Conservation (phyloP, 352 stramenopile species). For the Pythium phragmitis region DNA sequence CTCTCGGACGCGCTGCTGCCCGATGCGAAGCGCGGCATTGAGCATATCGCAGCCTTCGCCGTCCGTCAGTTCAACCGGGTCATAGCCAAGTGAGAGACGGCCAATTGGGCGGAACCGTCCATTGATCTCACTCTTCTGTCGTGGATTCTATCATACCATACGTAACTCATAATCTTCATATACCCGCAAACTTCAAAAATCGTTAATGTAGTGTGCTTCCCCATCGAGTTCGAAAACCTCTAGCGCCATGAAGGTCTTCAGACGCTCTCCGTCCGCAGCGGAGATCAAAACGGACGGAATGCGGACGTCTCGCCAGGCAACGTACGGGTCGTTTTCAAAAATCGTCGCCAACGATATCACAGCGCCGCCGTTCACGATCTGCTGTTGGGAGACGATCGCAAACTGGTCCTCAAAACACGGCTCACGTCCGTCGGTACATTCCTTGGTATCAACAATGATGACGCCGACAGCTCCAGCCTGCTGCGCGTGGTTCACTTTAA, state of each 20-base stretch:
- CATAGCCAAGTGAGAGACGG: background rate
- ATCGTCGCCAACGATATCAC: background rate
- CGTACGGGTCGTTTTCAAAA: constrained; percentile 3
- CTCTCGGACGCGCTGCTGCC: constrained; percentile 51
- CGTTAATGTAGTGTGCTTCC: constrained; percentile 12
- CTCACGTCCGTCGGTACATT: background rate
- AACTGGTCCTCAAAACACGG: constrained; percentile 13
- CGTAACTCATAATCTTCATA: no score
- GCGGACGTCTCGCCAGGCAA: constrained; percentile 6
- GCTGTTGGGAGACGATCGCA: background rate
- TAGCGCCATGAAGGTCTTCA: constrained; percentile 16
- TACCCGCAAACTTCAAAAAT: background rate
- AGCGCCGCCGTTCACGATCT: background rate
- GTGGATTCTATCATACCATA: background rate
- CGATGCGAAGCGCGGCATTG: constrained; percentile 42
- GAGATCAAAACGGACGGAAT: constrained; percentile 20
- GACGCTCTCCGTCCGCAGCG: constrained; percentile 14
- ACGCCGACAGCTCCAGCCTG: constrained; percentile 11
- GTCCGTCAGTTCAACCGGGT: constrained; percentile 14
- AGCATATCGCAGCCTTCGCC: constrained; percentile 44
- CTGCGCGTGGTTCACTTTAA: constrained; percentile 16
- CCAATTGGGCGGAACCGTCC: no score
- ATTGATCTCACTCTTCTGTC: background rate
- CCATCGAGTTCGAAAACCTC: constrained; percentile 11
- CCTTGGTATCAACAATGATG: constrained; percentile 10